Evolutionary conservation across 345 rosid species (phyloP).

Genomic region (Lepidium didymum): DNA sequence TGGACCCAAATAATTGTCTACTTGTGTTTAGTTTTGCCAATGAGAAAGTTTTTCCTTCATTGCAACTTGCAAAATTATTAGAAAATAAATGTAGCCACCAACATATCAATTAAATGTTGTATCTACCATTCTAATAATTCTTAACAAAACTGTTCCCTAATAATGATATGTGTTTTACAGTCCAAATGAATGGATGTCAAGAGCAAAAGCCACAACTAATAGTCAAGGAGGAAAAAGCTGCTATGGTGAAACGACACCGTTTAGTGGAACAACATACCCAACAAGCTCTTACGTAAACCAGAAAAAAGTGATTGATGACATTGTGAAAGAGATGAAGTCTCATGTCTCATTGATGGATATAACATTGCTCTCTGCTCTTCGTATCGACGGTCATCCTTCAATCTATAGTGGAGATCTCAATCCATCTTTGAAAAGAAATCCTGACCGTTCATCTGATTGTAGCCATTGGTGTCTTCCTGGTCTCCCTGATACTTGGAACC

Average conservation of each 20-base stretch:
- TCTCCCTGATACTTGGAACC: constrained; percentile 93
- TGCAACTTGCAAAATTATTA: constrained; percentile 15
- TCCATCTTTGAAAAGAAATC: constrained; percentile 56
- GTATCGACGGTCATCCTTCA: constrained; percentile 94
- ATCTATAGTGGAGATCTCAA: constrained; percentile 78
- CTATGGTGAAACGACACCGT: constrained; percentile 69
- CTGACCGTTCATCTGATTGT: constrained; percentile 74
- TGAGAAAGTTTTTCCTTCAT: background rate
- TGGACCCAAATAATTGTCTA: constrained; percentile 10
- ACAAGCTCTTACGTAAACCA: constrained; percentile 55
- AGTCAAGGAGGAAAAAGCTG: constrained; percentile 47
- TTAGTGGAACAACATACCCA: constrained; percentile 44
- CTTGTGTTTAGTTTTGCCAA: background rate
- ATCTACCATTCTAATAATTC: background rate
- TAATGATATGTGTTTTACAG: constrained; percentile 7
- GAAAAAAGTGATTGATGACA: constrained; percentile 59
- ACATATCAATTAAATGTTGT: constrained; percentile 24
- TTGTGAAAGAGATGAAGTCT: constrained; percentile 43
- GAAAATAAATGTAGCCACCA: constrained; percentile 4
- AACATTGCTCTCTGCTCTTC: constrained; percentile 72
- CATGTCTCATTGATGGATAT: constrained; percentile 72
- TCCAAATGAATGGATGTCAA: constrained; percentile 31
- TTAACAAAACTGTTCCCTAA: constrained; percentile 8
- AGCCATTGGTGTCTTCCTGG: constrained; percentile 99
- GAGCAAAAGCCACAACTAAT: constrained; percentile 21